Conservation (phyloP, 305 asterid genomes). For the Solanum hybrid region DNA sequence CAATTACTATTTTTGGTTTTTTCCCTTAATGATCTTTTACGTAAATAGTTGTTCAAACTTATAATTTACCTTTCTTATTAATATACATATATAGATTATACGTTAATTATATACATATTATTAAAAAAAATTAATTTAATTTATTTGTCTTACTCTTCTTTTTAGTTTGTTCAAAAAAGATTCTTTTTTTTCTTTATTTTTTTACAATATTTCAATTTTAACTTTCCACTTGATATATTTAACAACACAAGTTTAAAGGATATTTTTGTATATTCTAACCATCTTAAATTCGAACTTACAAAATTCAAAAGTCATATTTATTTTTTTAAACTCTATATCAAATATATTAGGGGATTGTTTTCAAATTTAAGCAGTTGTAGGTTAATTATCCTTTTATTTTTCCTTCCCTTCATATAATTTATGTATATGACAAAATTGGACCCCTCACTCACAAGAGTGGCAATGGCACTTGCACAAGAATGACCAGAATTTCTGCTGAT, state of each 20-base stretch:
- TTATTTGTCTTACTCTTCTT: not conserved
- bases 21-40: not conserved
- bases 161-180: not conserved
- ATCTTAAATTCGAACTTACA: not conserved
- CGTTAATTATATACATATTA: not conserved
- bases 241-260: not conserved
- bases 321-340: too few species aligned
- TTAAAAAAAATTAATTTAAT: not conserved
- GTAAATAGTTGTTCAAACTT: not conserved
- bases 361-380: not conserved
- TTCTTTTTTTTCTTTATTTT: too few species aligned
- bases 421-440: conserved; percentile 2
- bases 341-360: not conserved
- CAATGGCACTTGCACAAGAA: not conserved
- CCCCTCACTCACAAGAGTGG: not conserved
- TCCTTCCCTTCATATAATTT: not conserved
- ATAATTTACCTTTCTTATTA: not conserved
- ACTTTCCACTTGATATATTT: not conserved
- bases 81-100: not conserved
- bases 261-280: not conserved
- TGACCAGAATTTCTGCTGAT: not conserved
- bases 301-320: not conserved
- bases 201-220: accelerated
- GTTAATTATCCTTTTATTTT: not conserved
- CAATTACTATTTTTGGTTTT: not conserved